Base-by-base conservation (phyloP, 129 eudicot species). In the Rutidosis leptorrhynchoides region DNA sequence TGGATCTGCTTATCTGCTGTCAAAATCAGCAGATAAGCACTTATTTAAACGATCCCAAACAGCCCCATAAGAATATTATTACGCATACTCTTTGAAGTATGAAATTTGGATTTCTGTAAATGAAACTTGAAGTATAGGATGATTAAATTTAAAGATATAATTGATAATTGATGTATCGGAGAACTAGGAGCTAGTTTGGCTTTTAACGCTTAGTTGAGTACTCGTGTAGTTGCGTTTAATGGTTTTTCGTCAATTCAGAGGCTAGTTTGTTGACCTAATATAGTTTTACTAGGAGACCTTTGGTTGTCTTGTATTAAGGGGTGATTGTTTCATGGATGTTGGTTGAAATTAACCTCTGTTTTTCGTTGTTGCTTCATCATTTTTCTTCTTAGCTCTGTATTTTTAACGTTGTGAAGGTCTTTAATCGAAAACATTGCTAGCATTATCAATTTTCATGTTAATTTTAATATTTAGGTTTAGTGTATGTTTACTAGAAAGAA, bases 141-240 rank as follows among this genome's bases (percentile, higher is more conserved):
- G 3, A 16, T 20, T 14, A 17, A 17, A 40, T 70, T 70, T n/a
- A 16, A 14, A 57, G 45, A 57, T 69, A 48, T 29, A 42, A 58
- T 24, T 28, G n/a, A 48, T 29, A 42, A 58, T 24, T 28, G n/a
- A 25, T 69, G 22, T 57, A 32, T 17, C 12, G 19, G 65, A 37
- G 56, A 37, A 45, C 58, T 43, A 45, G 25, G 59, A 45, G 28
- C 32, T 43, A 59, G 48, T 43, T 45, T 70, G 67, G 74, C 27
- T 22, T 17, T n/a, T 37, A 16, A 58, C 4, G 14, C n/a, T 9
- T 11, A 11, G 4, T 37, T 37, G 16, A 37, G 16, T 37, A 37
- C 45, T 37, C 1, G 16, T 11, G 59, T 54, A 52, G 57, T 10
- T 19, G 21, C 19, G 23, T 51, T 53, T 2, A 21, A 20, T 22